A percentile compares a stretch with the other conserved stretches of the same genome.
Conservation (phyloP, 2,329 filamentous ascomycete species). For the Ascochyta fabae region DNA sequence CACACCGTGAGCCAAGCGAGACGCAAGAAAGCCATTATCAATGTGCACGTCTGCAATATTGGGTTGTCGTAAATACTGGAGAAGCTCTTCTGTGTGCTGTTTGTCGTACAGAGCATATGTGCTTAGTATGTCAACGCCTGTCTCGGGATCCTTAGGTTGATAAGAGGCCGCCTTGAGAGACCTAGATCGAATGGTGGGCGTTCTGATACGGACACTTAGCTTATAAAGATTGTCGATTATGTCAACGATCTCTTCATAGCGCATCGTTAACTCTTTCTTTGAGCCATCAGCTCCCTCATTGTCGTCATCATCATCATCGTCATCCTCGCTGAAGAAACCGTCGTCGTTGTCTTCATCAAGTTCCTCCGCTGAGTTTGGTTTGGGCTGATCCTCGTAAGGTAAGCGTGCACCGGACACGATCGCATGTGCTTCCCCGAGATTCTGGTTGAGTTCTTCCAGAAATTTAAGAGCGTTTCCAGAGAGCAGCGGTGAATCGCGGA, state of each 20-base stretch:
- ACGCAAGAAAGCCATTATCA: constrained; percentile 31
- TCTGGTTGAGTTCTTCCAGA: constrained; percentile 40
- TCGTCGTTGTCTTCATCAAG: constrained; percentile 34
- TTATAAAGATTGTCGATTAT: constrained; percentile 49
- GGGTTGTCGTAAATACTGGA: constrained; percentile 30
- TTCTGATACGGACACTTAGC: constrained; percentile 46
- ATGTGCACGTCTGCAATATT: constrained; percentile 11
- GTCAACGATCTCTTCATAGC: constrained; percentile 46
- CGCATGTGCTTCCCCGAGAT: constrained; percentile 36
- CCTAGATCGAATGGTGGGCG: constrained; percentile 42
- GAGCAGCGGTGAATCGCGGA: constrained; percentile 45
- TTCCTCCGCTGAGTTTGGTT: constrained; percentile 10
- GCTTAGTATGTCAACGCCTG: constrained; percentile 42
- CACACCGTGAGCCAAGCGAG: constrained; percentile 38
- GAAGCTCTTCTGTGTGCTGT: constrained; percentile 38
- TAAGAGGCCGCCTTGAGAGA: constrained; percentile 47
- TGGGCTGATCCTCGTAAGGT: constrained; percentile 43
- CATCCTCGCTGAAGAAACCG: constrained; percentile 38
- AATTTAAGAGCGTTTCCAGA: constrained; percentile 44
- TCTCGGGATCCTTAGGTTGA: constrained; percentile 44
- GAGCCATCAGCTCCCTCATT: constrained; percentile 27
- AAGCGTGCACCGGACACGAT: constrained; percentile 38
- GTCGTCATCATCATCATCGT: constrained; percentile 36
- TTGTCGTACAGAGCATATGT: constrained; percentile 42
- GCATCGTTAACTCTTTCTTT: constrained; percentile 43